phyloP scores from a whole-genome alignment of 805 yeast species.

The Naumovozyma dairenensis region DNA sequence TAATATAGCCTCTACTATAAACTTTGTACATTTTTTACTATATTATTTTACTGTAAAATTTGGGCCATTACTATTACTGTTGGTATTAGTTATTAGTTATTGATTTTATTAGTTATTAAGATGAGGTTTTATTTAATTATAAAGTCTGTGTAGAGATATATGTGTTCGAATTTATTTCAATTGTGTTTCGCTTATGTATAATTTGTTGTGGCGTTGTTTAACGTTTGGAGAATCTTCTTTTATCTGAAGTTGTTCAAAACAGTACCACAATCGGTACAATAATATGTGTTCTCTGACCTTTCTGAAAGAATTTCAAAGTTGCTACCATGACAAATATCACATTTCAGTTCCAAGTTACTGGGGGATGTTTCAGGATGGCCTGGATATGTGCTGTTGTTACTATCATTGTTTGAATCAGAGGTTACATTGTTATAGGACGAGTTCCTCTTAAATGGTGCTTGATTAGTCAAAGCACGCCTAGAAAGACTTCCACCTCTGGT shows the following conservation, averaged over 20 bases:
- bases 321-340: constrained; percentile 10
- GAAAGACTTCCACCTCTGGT: neutral
- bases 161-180: neutral
- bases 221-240: neutral
- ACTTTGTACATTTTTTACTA: no score
- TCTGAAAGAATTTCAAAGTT: constrained; percentile 5
- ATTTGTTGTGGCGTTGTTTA: no score
- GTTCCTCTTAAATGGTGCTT: neutral
- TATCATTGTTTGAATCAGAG: no score
- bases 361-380: no score
- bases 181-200: neutral
- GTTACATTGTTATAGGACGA: neutral
- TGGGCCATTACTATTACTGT: no score
- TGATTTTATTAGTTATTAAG: no score
- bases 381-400: no score
- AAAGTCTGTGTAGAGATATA: no score
- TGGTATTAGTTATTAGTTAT: no score
- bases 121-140: no score
- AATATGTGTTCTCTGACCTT: constrained; percentile 4
- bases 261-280: constrained; percentile 12
- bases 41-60: no score
- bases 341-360: constrained; percentile 2
- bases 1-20: no score
- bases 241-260: constrained; percentile 13
- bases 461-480: neutral